These are phyloP conservation scores for Phytopythium chamaehyphon DNA, from an alignment of 352 stramenopile species.

Conservation along the genomic window DNA sequence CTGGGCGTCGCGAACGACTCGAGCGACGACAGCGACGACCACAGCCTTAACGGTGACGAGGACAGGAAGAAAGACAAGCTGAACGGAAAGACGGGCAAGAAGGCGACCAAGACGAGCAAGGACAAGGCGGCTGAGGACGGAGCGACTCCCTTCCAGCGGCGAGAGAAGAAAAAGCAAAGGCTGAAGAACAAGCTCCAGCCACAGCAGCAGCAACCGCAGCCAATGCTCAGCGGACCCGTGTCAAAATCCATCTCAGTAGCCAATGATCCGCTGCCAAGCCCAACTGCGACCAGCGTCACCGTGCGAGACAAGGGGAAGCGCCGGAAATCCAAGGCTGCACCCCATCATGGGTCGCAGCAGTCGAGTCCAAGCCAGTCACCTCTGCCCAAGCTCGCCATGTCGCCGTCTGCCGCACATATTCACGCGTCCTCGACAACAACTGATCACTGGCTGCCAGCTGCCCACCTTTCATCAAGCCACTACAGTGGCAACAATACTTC, in stretches of 20 bases:
- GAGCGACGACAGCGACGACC: slow-evolving; percentile 4
- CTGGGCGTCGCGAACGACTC: slow-evolving; percentile 28
- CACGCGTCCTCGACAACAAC: slow-evolving; percentile 9
- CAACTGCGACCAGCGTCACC: slow-evolving; percentile 3
- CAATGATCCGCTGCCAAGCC: slow-evolving; percentile 14
- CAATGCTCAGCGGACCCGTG: slow-evolving; percentile 12
- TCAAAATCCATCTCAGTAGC: slow-evolving; percentile 51
- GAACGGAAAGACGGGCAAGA: slow-evolving; percentile 19
- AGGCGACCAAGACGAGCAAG: slow-evolving; percentile 4
- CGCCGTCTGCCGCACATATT: slow-evolving; percentile 26
- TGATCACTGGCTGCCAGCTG: neutral
- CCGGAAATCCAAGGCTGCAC: slow-evolving; percentile 26
- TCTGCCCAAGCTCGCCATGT: slow-evolving; percentile 41
- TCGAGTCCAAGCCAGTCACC: slow-evolving; percentile 25
- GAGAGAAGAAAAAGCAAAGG: slow-evolving; percentile 42
- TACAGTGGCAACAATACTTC: slow-evolving; percentile 10
- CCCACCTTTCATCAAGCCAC: slow-evolving; percentile 3
- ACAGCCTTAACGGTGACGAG: slow-evolving; percentile 8
- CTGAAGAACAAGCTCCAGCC: slow-evolving; percentile 37
- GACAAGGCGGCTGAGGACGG: slow-evolving; percentile 5
- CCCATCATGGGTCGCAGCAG: slow-evolving; percentile 16
- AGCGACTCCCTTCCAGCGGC: slow-evolving; percentile 42
- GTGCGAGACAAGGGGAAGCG: slow-evolving; percentile 24
- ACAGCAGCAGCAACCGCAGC: slow-evolving; percentile 15
- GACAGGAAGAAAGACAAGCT: slow-evolving; percentile 27